phyloP scores from a whole-genome alignment of 345 rosid species.

The Xanthoceras sorbifolium region DNA sequence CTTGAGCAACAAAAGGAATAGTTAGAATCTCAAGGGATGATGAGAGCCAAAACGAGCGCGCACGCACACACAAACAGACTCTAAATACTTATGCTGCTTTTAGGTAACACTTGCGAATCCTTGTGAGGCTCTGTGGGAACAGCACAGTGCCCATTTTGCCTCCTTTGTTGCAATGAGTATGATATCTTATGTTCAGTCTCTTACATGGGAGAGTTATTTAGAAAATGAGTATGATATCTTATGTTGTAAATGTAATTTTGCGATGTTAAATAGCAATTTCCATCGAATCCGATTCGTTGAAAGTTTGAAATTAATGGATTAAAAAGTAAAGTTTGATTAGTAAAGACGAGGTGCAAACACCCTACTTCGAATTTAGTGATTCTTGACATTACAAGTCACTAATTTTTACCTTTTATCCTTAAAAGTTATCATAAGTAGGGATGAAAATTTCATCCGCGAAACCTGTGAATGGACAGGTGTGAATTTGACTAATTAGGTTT shows the following conservation, averaged over 20 bases:
- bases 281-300: neutral
- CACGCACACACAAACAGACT: too few species aligned
- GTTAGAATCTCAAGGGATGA: constrained; percentile 10
- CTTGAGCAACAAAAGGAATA: constrained; percentile 60
- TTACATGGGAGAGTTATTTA: neutral
- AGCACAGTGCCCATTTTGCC: neutral
- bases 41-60: neutral
- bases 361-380: too few species aligned
- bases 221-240: neutral
- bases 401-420: too few species aligned
- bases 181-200: neutral
- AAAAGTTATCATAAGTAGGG: too few species aligned
- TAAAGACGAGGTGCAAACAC: too few species aligned
- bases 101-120: too few species aligned
- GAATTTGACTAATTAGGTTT: too few species aligned
- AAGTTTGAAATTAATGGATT: neutral
- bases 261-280: neutral
- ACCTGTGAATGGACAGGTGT: too few species aligned
- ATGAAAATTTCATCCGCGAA: too few species aligned
- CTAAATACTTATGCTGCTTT: constrained; percentile 5
- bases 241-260: constrained; percentile 1
- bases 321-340: neutral
- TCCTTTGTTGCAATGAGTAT: neutral
- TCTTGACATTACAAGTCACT: too few species aligned
- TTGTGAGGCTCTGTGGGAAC: neutral